Conservation (phyloP, 495 filamentous ascomycete genomes). For the Xylaria castorea region DNA sequence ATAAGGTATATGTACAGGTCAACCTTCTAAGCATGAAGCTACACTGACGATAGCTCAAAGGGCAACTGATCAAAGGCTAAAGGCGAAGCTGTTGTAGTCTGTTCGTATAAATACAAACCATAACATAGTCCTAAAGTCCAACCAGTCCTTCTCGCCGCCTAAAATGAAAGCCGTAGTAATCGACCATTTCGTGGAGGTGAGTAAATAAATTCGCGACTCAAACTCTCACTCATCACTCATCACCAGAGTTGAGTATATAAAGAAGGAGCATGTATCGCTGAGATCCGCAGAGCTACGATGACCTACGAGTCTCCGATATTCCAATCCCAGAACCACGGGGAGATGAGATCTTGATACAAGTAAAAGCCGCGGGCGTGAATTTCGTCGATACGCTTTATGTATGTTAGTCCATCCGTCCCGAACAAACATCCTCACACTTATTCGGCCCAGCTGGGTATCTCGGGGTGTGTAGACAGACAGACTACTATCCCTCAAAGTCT, state of each 20-base stretch:
- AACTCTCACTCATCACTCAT: neutral
- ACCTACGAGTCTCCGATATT: neutral
- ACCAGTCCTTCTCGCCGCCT: neutral
- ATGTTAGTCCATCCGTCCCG: neutral
- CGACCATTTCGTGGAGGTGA: neutral
- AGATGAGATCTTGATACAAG: neutral
- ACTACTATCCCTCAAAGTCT: neutral
- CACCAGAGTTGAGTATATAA: neutral
- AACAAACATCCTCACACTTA: neutral
- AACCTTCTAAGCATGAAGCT: too few relatives aligned
- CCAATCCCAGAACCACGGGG: neutral
- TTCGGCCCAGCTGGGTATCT: neutral
- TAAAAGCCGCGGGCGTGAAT: constrained; percentile 3
- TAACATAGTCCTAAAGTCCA: neutral
- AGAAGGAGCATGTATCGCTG: neutral
- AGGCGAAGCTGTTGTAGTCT: neutral
- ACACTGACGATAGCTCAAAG: too few relatives aligned
- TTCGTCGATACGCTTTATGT: neutral
- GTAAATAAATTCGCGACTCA: neutral
- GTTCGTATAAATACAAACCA: neutral
- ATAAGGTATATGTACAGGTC: too few relatives aligned
- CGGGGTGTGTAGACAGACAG: neutral
- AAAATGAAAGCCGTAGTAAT: neutral
- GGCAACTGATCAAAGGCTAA: too few relatives aligned
- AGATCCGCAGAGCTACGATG: neutral